Conservation (phyloP, 2,329 filamentous ascomycete species). For the Colletotrichum sp. region DNA sequence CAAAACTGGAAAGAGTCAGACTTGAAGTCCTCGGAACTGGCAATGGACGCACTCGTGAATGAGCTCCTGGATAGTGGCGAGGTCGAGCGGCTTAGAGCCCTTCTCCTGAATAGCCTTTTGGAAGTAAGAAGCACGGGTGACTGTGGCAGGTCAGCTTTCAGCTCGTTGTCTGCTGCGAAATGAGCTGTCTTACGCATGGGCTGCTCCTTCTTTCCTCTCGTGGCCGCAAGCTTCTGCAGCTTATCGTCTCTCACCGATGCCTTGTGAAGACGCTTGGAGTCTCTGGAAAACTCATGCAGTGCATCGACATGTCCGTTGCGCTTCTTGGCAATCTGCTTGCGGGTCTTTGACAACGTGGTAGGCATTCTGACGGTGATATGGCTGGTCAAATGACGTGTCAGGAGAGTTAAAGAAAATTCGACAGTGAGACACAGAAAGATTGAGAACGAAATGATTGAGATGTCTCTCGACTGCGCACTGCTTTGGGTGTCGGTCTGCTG, state of each 20-base stretch:
- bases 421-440: neutral
- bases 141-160: slow-evolving; percentile 20
- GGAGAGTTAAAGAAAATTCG: neutral
- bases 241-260: slow-evolving; percentile 84
- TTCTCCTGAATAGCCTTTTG: slow-evolving; percentile 67
- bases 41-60: slow-evolving; percentile 61
- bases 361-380: slow-evolving; percentile 64
- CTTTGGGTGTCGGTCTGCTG: neutral
- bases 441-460: neutral
- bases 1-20: slow-evolving; percentile 53
- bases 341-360: slow-evolving; percentile 78
- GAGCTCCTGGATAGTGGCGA: slow-evolving; percentile 63
- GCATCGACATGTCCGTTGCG: slow-evolving; percentile 73
- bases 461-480: neutral
- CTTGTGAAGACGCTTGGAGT: slow-evolving; percentile 80
- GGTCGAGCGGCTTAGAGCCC: slow-evolving; percentile 52
- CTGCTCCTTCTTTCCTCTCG: slow-evolving; percentile 75
- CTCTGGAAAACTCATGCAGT: slow-evolving; percentile 87
- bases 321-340: slow-evolving; percentile 92
- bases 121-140: slow-evolving; percentile 63
- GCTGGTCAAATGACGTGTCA: neutral
- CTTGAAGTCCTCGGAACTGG: neutral
- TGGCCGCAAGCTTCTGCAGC: slow-evolving; percentile 73
- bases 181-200: slow-evolving; percentile 64
- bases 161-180: slow-evolving; percentile 6